Conservation (phyloP, 768 basidiomycete genomes). For the Cystofilobasidium bisporidii region DNA sequence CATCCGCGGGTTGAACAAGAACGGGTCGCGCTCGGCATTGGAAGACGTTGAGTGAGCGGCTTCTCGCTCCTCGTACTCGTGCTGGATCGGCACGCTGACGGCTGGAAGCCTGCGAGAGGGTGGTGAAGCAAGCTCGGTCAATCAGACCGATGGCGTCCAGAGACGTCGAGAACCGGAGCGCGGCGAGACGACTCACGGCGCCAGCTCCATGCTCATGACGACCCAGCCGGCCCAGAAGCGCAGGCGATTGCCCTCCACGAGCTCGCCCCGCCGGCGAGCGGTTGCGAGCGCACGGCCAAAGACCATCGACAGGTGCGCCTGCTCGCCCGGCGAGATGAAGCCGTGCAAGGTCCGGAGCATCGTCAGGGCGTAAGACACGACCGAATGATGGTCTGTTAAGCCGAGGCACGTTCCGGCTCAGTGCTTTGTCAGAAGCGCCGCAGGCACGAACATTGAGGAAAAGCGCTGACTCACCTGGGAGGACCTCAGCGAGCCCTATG, state of each 20-base stretch:
- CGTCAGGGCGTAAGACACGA: slow-evolving; percentile 82
- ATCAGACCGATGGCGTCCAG: too few relatives aligned
- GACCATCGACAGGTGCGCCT: slow-evolving; percentile 65
- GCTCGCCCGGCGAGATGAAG: slow-evolving; percentile 64
- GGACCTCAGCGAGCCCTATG: slow-evolving; percentile 75
- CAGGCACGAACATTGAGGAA: background rate
- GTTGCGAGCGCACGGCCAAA: slow-evolving; percentile 63
- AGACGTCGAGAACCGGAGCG: too few relatives aligned
- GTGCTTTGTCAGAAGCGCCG: background rate
- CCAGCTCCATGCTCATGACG: slow-evolving; percentile 64
- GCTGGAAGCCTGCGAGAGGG: slow-evolving; percentile 51
- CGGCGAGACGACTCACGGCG: slow-evolving; percentile 50
- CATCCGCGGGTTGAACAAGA: slow-evolving; percentile 78
- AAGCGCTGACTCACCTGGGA: slow-evolving; percentile 58
- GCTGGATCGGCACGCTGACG: slow-evolving; percentile 63
- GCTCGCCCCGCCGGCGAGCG: slow-evolving; percentile 66
- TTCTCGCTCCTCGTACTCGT: slow-evolving; percentile 43
- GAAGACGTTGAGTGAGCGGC: slow-evolving; percentile 5
- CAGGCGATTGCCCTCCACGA: slow-evolving; percentile 44
- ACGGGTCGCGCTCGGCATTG: slow-evolving; percentile 58
- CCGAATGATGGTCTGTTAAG: slow-evolving; percentile 62
- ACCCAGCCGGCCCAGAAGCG: slow-evolving; percentile 73
- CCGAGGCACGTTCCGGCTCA: slow-evolving; percentile 13
- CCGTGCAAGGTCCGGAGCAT: slow-evolving; percentile 63
- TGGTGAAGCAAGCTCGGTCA: background rate